Conservation (phyloP, 768 basidiomycete species). For the Boletus tylopilopsis region DNA sequence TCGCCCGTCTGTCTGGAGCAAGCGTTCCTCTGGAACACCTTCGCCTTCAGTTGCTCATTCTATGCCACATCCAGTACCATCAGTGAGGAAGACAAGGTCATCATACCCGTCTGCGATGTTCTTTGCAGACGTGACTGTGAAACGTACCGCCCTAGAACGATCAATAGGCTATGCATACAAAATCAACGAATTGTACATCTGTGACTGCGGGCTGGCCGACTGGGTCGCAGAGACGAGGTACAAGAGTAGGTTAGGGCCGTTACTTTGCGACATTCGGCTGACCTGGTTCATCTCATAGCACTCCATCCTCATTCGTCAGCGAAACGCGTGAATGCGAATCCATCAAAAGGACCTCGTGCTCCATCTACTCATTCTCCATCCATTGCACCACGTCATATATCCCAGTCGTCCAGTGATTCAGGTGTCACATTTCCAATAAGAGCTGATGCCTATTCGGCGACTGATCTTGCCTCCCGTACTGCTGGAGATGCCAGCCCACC, state of each 20-base stretch:
- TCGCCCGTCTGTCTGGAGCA: constrained; percentile 21
- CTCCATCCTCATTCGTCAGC: constrained; percentile 20
- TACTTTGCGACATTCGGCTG: neutral
- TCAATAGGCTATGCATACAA: constrained; percentile 73
- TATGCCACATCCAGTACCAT: constrained; percentile 13
- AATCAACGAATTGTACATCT: constrained; percentile 75
- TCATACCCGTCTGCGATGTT: constrained; percentile 65
- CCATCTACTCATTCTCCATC: constrained; percentile 42
- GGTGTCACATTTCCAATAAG: constrained; percentile 78
- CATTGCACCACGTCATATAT: constrained; percentile 62
- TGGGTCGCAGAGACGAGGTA: constrained; percentile 62
- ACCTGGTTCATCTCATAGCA: constrained; percentile 9
- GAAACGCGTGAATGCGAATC: constrained; percentile 27
- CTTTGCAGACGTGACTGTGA: constrained; percentile 57
- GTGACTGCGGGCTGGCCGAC: constrained; percentile 73
- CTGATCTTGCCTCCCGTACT: constrained; percentile 57
- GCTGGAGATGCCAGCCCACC: constrained; percentile 48
- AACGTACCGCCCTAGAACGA: constrained; percentile 60
- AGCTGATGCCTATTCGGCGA: constrained; percentile 73
- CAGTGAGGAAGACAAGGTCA: constrained; percentile 32
- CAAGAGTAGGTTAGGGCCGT: constrained; percentile 41
- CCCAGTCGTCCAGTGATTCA: constrained; percentile 67
- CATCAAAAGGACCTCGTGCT: constrained; percentile 19
- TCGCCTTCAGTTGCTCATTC: constrained; percentile 35
- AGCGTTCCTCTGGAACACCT: constrained; percentile 22